These are phyloP conservation scores for Pseudogymnoascus sp. DNA, from an alignment of 2,329 filamentous ascomycete genomes.

Conservation along the genomic window DNA sequence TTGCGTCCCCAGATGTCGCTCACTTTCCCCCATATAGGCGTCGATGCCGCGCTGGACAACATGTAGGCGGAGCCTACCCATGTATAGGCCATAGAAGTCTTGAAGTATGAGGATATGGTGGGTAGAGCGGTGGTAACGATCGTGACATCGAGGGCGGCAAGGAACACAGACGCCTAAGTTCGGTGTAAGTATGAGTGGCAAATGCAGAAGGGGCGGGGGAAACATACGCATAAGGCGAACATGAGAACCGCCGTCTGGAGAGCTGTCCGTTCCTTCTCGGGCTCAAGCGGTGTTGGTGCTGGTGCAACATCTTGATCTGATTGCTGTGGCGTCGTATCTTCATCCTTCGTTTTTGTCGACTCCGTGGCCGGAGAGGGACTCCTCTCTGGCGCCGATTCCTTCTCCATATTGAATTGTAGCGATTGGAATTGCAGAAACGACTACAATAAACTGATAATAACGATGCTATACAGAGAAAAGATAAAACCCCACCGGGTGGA, in stretches of 20 bases:
- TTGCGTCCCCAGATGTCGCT: constrained; percentile 54
- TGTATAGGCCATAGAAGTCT: constrained; percentile 48
- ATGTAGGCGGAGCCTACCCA: constrained; percentile 74
- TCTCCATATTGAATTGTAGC: background rate
- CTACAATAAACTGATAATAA: background rate
- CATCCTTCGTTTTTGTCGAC: background rate
- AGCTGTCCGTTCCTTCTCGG: constrained; percentile 26
- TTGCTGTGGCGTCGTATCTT: background rate
- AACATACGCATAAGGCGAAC: constrained; percentile 24
- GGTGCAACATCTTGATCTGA: background rate
- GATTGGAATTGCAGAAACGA: background rate
- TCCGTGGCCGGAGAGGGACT: background rate
- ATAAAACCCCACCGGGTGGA: background rate
- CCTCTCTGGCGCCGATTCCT: background rate
- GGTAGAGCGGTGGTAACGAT: constrained; percentile 57
- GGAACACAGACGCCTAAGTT: constrained; percentile 13
- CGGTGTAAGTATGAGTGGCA: background rate
- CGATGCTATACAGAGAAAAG: background rate
- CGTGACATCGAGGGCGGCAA: constrained; percentile 34
- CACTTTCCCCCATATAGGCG: constrained; percentile 63
- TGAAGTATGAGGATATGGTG: constrained; percentile 48
- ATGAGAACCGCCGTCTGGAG: constrained; percentile 28
- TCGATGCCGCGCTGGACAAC: constrained; percentile 59
- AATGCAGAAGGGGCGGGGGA: constrained; percentile 14
- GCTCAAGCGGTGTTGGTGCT: constrained; percentile 12